Evolutionary conservation across 2,329 filamentous ascomycete genomes (phyloP).

Genomic region (Periconia macrospinosa): DNA sequence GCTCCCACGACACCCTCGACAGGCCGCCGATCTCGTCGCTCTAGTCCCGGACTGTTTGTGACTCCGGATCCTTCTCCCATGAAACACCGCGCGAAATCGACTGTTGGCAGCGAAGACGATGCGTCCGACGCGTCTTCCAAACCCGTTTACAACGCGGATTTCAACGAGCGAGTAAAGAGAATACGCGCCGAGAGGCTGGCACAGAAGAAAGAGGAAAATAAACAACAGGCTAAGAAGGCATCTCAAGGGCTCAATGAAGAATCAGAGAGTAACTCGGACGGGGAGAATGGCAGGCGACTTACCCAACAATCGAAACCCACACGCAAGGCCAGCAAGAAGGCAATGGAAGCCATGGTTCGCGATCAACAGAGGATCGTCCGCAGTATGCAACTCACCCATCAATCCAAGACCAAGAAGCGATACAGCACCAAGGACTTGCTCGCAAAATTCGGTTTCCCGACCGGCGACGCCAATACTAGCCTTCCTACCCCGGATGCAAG

Average conservation of each 20-base stretch:
- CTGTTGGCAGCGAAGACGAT: constrained; percentile 43
- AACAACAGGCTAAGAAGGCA: constrained; percentile 21
- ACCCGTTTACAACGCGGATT: constrained; percentile 58
- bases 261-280: constrained; percentile 58
- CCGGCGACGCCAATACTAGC: constrained; percentile 19
- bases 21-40: constrained; percentile 31
- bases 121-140: constrained; percentile 44
- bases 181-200: constrained; percentile 73
- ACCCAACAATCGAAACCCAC: constrained; percentile 71
- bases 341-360: constrained; percentile 88
- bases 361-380: constrained; percentile 91
- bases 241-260: constrained; percentile 43
- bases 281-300: constrained; percentile 53
- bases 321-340: constrained; percentile 91
- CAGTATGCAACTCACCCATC: constrained; percentile 87
- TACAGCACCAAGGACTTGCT: constrained; percentile 82
- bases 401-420: constrained; percentile 85
- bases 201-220: constrained; percentile 61
- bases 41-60: constrained; percentile 61
- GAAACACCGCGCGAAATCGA: constrained; percentile 35
- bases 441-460: constrained; percentile 76
- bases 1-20: constrained; percentile 18
- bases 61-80: constrained; percentile 48
- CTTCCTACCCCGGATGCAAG: constrained; percentile 43
- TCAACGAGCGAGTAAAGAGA: constrained; percentile 71